Conservation (phyloP, 495 filamentous ascomycete genomes). For the Physcia stellaris region DNA sequence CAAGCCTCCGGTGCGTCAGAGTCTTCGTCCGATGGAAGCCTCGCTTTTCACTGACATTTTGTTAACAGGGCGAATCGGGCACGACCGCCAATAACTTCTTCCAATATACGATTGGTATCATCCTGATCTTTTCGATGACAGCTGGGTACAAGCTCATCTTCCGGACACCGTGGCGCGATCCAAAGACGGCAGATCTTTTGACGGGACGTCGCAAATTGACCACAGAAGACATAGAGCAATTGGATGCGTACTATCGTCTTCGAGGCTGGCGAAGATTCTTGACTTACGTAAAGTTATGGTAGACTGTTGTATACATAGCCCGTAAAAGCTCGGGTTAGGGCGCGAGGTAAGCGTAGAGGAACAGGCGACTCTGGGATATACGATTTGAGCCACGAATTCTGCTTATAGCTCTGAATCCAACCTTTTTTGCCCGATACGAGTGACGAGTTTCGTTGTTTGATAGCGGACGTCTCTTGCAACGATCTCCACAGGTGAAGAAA, state of each 20-base stretch:
- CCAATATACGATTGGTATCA: slow-evolving; percentile 19
- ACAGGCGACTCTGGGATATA: no score
- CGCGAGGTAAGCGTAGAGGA: no score
- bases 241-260: slow-evolving; percentile 16
- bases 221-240: slow-evolving; percentile 13
- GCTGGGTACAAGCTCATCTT: slow-evolving; percentile 19
- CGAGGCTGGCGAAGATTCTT: slow-evolving; percentile 14
- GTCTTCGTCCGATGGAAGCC: not conserved
- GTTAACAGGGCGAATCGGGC: slow-evolving; percentile 1
- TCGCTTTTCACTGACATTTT: slow-evolving; percentile 1
- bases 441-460: no score
- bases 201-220: slow-evolving; percentile 14
- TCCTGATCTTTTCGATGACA: slow-evolving; percentile 14
- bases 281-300: slow-evolving; percentile 18
- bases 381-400: no score
- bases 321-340: no score
- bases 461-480: no score
- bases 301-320: no score
- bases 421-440: no score
- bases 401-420: no score
- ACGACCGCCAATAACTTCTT: slow-evolving; percentile 18
- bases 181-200: slow-evolving; percentile 13
- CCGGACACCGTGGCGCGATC: slow-evolving; percentile 10
- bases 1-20: slow-evolving; percentile 1
- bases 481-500: no score